A percentile compares a stretch with the other conserved stretches of the same genome.
These are phyloP conservation scores for Eucalyptus regnans DNA, from an alignment of 345 rosid species.

Conservation along the genomic window DNA sequence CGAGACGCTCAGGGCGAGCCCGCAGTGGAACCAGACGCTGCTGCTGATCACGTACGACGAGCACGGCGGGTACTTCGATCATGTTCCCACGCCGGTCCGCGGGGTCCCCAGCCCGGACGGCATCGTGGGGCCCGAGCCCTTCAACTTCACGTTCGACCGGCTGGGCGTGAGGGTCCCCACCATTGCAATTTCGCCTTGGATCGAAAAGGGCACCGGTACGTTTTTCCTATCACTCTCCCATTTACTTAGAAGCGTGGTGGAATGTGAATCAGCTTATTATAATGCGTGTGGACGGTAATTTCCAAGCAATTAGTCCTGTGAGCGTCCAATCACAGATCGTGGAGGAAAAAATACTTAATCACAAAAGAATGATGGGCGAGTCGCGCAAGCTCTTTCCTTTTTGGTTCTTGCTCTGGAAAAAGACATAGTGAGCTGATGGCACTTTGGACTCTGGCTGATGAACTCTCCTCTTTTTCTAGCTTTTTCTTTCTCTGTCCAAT, in stretches of 20 bases:
- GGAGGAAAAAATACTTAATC: background rate
- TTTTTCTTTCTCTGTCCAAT: background rate
- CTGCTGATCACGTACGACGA: constrained; percentile 82
- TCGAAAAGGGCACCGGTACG: no score
- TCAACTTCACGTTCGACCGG: no score
- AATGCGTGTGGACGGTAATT: background rate
- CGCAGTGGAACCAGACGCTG: constrained; percentile 82
- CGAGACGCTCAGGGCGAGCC: constrained; percentile 47
- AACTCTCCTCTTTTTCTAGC: background rate
- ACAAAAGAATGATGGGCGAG: background rate
- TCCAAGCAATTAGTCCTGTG: background rate
- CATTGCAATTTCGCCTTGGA: no score
- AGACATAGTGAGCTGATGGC: background rate
- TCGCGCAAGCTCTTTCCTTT: background rate
- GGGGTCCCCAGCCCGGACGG: constrained; percentile 61
- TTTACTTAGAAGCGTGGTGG: background rate
- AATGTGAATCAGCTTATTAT: background rate
- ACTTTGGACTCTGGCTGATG: background rate
- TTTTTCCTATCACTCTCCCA: no score
- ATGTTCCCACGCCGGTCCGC: constrained; percentile 68
- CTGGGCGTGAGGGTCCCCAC: no score
- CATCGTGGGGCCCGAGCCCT: no score
- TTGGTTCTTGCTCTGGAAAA: background rate
- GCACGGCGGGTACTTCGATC: constrained; percentile 79
- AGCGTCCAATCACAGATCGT: no score